Conservation (phyloP, 805 yeast species). For the Isabelozyma gotoi region DNA sequence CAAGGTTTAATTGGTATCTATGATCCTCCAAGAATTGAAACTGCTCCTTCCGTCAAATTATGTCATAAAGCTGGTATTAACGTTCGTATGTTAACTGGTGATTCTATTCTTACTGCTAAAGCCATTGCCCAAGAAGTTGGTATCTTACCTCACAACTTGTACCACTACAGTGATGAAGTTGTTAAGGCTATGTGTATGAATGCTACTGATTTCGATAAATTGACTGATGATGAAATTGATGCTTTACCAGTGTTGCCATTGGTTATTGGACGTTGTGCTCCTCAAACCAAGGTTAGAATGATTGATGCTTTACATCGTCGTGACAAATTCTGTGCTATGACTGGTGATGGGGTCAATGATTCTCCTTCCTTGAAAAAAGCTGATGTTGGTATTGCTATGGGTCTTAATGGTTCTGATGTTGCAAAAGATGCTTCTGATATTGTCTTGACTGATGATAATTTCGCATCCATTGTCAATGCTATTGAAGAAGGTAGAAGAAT, state of each 20-base stretch:
- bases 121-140: conserved; percentile 85
- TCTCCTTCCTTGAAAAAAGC: conserved; percentile 75
- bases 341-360: conserved; percentile 75
- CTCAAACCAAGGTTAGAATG: conserved; percentile 42
- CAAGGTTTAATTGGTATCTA: conserved; percentile 75
- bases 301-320: conserved; percentile 41
- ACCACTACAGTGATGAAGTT: conserved; percentile 32
- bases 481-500: conserved; percentile 80
- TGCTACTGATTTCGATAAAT: conserved; percentile 33
- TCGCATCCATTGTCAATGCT: conserved; percentile 75
- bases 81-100: conserved; percentile 83
- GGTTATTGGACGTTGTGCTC: conserved; percentile 42
- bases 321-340: conserved; percentile 37
- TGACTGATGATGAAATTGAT: conserved; percentile 33
- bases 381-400: conserved; percentile 85
- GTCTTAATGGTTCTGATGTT: conserved; percentile 73
- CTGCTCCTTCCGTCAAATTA: conserved; percentile 59
- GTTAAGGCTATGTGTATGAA: conserved; percentile 38
- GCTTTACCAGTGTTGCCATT: conserved; percentile 37
- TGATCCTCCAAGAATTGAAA: conserved; percentile 76
- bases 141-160: conserved; percentile 54
- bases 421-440: conserved; percentile 84
- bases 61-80: conserved; percentile 77
- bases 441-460: conserved; percentile 68
- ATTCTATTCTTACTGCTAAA: conserved; percentile 73